Evolutionary conservation across 495 filamentous ascomycete species (phyloP).

Genomic region (Bryoglossum gracile): DNA sequence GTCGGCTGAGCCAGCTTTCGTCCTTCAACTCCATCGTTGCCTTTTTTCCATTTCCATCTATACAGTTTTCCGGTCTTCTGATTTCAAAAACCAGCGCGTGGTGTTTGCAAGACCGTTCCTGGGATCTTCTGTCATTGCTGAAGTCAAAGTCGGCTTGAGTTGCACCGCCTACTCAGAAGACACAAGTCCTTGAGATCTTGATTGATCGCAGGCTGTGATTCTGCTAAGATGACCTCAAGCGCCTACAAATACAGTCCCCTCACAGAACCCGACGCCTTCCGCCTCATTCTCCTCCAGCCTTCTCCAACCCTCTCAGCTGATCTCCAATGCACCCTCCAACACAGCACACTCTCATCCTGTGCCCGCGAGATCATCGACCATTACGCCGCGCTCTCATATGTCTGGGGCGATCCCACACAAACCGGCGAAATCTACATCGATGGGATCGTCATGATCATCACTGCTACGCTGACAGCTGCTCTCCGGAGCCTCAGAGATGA

Average conservation of each 20-base stretch:
- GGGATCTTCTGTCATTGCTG: too few species aligned
- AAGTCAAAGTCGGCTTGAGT: too few species aligned
- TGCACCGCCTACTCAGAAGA: too few species aligned
- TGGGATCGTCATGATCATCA: neutral
- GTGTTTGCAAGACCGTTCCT: too few species aligned
- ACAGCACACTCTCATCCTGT: constrained; percentile 17
- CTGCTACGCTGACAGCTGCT: neutral
- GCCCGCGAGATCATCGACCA: constrained; percentile 22
- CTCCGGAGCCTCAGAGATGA: constrained; percentile 1
- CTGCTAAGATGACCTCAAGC: neutral
- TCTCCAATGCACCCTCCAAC: constrained; percentile 20
- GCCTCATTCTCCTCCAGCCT: constrained; percentile 19
- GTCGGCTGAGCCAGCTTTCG: too few species aligned
- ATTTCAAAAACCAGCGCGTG: too few species aligned
- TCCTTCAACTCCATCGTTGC: too few species aligned
- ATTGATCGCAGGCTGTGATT: too few species aligned
- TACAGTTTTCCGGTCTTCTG: too few species aligned
- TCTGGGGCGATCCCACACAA: constrained; percentile 22
- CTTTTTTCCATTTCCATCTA: too few species aligned
- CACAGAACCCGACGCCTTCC: constrained; percentile 6
- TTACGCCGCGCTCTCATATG: constrained; percentile 28
- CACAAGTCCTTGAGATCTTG: too few species aligned
- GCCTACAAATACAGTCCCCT: constrained; percentile 2
- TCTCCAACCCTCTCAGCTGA: neutral
- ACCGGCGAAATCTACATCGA: constrained; percentile 2